phyloP scores from a whole-genome alignment of 2,329 filamentous ascomycete genomes.

The Helicocarpus griseus region DNA sequence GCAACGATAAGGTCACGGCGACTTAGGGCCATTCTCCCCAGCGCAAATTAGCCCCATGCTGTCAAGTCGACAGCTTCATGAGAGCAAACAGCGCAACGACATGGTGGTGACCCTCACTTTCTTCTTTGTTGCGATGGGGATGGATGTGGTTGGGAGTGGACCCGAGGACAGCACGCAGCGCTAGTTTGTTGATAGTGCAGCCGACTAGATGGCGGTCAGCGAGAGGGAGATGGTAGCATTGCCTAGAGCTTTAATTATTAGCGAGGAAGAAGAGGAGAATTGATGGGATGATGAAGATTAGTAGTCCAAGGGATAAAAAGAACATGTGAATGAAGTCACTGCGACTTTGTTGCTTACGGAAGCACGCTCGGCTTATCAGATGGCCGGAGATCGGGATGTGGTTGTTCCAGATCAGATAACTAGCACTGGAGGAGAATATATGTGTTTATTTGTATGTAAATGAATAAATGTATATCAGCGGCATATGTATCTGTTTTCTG shows the following conservation, averaged over 20 bases:
- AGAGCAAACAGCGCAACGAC: neutral
- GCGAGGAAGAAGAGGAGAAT: neutral
- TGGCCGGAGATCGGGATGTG: neutral
- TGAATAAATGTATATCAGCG: neutral
- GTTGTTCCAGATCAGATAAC: too few species aligned
- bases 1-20: slow-evolving; percentile 35
- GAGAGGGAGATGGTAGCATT: neutral
- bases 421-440: too few species aligned
- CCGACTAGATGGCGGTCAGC: neutral
- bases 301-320: neutral
- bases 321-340: too few species aligned
- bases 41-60: slow-evolving; percentile 27
- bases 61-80: slow-evolving; percentile 7
- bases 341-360: neutral
- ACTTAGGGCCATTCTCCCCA: slow-evolving; percentile 38
- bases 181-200: neutral
- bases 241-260: too few species aligned
- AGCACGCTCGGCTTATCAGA: neutral
- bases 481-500: too few species aligned
- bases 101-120: neutral
- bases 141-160: neutral
- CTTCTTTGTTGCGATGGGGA: neutral
- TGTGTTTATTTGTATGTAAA: neutral
- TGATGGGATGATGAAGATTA: neutral
- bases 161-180: neutral